Percentiles rank a stretch among this genome's conserved stretches.
phyloP scores from a whole-genome alignment of 139 green algal genomes.

The Parachlorella kessleri region DNA sequence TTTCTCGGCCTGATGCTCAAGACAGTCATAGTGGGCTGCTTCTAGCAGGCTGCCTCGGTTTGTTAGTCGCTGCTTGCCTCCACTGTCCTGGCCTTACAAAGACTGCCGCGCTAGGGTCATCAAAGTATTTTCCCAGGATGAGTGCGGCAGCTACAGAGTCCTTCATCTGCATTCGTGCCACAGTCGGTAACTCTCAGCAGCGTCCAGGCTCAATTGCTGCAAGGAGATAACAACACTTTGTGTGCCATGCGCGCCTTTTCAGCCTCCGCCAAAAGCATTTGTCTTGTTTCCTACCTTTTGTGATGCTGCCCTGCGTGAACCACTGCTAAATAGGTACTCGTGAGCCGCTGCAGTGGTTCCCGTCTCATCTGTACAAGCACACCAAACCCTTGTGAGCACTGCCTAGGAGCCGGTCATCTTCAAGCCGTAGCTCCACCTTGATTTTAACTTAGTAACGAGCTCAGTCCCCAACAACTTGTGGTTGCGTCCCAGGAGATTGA shows the following conservation, averaged over 20 bases:
- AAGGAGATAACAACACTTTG: background rate
- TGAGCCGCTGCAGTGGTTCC: background rate
- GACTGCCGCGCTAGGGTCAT: too few relatives aligned
- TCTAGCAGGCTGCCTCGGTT: too few relatives aligned
- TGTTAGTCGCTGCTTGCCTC: too few relatives aligned
- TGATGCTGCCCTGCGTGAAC: background rate
- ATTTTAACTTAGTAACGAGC: too few relatives aligned
- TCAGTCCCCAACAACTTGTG: too few relatives aligned
- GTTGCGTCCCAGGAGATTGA: too few relatives aligned
- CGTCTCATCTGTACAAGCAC: background rate
- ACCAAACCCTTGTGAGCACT: too few relatives aligned
- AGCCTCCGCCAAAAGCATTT: background rate
- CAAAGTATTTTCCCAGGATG: slow-evolving; percentile 39
- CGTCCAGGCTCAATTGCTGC: background rate
- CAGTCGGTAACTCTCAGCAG: background rate
- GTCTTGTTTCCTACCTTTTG: background rate
- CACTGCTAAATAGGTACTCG: background rate
- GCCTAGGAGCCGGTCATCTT: too few relatives aligned
- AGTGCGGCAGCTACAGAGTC: slow-evolving; percentile 38
- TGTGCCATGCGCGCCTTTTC: background rate
- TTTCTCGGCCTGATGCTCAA: too few relatives aligned
- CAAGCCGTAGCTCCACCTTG: too few relatives aligned
- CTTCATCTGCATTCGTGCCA: slow-evolving; percentile 7
- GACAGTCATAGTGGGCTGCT: too few relatives aligned
- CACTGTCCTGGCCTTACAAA: too few relatives aligned